A percentile compares a stretch with the other conserved stretches of the same genome.
These are phyloP conservation scores for Quercus gilva DNA, from an alignment of 306 rosid species.

Conservation along the genomic window DNA sequence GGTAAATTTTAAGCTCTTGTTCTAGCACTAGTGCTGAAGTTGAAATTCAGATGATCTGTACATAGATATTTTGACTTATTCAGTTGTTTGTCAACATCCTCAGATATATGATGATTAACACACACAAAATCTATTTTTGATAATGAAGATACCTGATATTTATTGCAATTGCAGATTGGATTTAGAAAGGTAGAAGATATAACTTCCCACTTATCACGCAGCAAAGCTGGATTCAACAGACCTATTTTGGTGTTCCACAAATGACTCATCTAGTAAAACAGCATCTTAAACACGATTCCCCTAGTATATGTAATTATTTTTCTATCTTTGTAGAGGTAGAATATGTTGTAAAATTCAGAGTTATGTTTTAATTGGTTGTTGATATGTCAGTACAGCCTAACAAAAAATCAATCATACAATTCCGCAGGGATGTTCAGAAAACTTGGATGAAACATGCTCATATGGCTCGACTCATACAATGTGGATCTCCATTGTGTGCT, in stretches of 20 bases:
- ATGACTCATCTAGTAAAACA: constrained; percentile 26
- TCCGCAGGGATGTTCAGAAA: background rate
- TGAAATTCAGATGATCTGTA: too few species aligned
- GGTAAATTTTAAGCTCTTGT: too few species aligned
- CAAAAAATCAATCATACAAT: background rate
- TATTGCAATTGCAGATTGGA: constrained; percentile 57
- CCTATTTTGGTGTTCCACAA: constrained; percentile 74
- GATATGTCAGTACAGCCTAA: background rate
- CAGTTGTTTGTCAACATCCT: too few species aligned
- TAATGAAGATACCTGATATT: background rate
- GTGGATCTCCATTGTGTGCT: background rate
- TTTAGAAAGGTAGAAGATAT: constrained; percentile 66
- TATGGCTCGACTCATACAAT: background rate
- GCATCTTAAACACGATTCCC: background rate
- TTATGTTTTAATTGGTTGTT: background rate
- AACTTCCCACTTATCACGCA: constrained; percentile 46
- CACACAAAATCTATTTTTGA: too few species aligned
- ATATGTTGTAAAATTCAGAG: background rate
- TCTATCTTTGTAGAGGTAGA: background rate
- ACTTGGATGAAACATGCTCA: constrained; percentile 1
- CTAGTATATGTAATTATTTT: background rate
- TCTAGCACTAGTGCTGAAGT: too few species aligned
- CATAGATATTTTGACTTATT: too few species aligned
- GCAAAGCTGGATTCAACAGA: constrained; percentile 75
- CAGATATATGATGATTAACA: too few species aligned